phyloP scores from a whole-genome alignment of 768 basidiomycete species.

The Chiua virens region DNA sequence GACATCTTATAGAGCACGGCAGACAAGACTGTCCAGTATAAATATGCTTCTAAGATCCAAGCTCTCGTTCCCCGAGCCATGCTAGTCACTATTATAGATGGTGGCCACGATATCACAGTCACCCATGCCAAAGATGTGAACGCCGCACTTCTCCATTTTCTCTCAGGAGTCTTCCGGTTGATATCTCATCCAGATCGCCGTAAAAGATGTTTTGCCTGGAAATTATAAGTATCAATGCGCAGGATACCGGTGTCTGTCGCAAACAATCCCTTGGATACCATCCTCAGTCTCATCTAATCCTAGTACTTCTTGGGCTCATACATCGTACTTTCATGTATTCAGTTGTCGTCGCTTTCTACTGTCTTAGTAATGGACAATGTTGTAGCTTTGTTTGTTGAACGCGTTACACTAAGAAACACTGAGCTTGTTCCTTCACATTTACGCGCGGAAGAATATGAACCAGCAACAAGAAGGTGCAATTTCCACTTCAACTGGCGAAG shows the following conservation, averaged over 20 bases:
- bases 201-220: background rate
- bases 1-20: conserved; percentile 29
- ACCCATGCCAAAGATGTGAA: conserved; percentile 34
- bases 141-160: conserved; percentile 26
- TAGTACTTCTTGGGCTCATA: background rate
- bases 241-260: too few relatives aligned
- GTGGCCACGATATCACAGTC: conserved; percentile 32
- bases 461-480: background rate
- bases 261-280: conserved; percentile 4
- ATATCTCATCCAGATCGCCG: background rate
- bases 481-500: background rate
- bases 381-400: conserved; percentile 11
- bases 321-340: conserved; percentile 7
- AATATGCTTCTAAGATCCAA: conserved; percentile 31
- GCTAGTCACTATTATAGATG: conserved; percentile 30
- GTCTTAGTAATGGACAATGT: conserved; percentile 3
- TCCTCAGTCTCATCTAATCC: background rate
- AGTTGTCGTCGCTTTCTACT: conserved; percentile 6
- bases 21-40: conserved; percentile 35
- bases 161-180: conserved; percentile 11
- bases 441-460: too few relatives aligned
- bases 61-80: conserved; percentile 28
- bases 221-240: too few relatives aligned
- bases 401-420: background rate
- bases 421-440: background rate